phyloP scores from a whole-genome alignment of 495 filamentous ascomycete species.

The Massariosphaeria phaeospora region DNA sequence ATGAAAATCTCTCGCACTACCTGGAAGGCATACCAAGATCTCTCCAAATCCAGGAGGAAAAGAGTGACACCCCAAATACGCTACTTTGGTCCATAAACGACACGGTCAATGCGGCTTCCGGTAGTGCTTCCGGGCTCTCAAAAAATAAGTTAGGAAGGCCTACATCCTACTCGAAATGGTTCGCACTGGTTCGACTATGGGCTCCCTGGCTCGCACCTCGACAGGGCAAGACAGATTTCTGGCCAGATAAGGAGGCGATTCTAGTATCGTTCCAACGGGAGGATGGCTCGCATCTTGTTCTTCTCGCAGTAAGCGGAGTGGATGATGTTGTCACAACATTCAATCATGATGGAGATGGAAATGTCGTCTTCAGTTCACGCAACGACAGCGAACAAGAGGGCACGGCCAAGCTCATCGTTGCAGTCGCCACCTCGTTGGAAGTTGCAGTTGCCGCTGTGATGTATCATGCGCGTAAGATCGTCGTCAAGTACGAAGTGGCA shows the following conservation, averaged over 20 bases:
- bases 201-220: conserved; percentile 81
- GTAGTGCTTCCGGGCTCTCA: conserved; percentile 51
- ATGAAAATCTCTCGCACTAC: conserved; percentile 52
- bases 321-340: conserved; percentile 68
- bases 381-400: conserved; percentile 60
- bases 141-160: conserved; percentile 60
- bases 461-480: conserved; percentile 74
- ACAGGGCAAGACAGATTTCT: conserved; percentile 65
- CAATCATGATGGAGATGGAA: conserved; percentile 59
- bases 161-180: conserved; percentile 57
- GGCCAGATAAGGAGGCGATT: conserved; percentile 69
- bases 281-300: conserved; percentile 72
- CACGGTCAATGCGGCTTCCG: conserved; percentile 50
- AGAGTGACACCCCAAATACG: conserved; percentile 62
- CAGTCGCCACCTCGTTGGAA: conserved; percentile 71
- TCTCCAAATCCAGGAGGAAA: conserved; percentile 54
- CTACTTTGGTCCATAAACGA: conserved; percentile 65
- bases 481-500: conserved; percentile 39
- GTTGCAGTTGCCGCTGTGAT: conserved; percentile 72
- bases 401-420: conserved; percentile 61
- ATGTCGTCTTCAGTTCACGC: conserved; percentile 60
- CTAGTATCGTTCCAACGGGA: conserved; percentile 72
- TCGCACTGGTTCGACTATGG: conserved; percentile 74
- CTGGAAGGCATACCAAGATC: conserved; percentile 56
- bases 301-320: conserved; percentile 74